Evolutionary conservation across 169 alveolate species (phyloP), one percentile per base, ranked within the genome.

Genomic region (Cryptosporidium muris): DNA sequence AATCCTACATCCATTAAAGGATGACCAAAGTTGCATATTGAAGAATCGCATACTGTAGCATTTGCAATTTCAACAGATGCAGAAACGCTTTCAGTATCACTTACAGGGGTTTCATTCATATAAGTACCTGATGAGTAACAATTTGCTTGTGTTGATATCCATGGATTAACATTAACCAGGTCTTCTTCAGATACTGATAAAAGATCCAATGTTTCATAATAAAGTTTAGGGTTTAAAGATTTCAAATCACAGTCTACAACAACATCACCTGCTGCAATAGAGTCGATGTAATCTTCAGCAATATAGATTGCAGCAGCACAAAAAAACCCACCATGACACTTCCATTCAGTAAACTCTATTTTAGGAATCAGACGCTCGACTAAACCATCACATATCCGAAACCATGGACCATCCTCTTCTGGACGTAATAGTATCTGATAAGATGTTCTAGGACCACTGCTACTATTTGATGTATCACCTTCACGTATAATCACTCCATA

Each of bases 371-470:
- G 89, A 65, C 93, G 88, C 51, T 92, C 95, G 51, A 93, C 94
- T 49, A 95, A 80, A 45, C 95, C 95, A 43, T 92, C 95, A 45
- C 92, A 88, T 8, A 93, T 91, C 53, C 95, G 88, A 65, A 91
- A 93, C 97, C 97, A 94, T 0, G 97, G 95, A 6, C 97, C 97
- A 80, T 93, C 95, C 56, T 92, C 95, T 60, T 94, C 95, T 6
- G 97, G 97, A 37, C 96, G 62, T 37, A 94, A 89, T 25, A 94
- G 91, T 51, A 94, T 90, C 9, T 92, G 91, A 64, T 92, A 91
- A 49, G 89, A 68, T 5, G 66, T 80, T 38, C 52, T 65, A 6
- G 80, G 12, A 16, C 14, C 63, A n/a, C 81, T 49, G 14, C 80
- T 74, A 51, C 82, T 80, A 25, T 91, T 88, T 14, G 81, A 88